A percentile compares a stretch with the other conserved stretches of the same genome.
Evolutionary conservation across 2,329 filamentous ascomycete species (phyloP).

Genomic region (Penicillium decumbens): DNA sequence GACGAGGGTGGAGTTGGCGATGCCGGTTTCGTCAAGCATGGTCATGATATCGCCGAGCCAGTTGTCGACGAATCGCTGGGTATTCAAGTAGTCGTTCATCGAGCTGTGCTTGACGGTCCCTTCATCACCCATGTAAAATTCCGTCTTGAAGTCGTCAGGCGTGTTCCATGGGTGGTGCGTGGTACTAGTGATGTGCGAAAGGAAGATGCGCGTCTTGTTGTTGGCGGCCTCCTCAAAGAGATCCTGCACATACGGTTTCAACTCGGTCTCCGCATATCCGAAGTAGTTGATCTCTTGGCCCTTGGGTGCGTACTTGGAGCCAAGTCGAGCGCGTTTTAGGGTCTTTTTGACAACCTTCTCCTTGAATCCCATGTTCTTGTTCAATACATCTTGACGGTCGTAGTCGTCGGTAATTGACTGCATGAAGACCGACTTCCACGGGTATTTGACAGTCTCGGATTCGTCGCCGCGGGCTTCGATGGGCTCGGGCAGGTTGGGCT

Average conservation of each 20-base stretch:
- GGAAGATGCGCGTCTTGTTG: conserved; percentile 31
- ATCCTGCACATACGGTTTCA: conserved; percentile 36
- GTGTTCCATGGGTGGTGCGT: conserved; percentile 45
- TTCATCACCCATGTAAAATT: conserved; percentile 24
- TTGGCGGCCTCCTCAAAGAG: conserved; percentile 28
- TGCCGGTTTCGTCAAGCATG: conserved; percentile 42
- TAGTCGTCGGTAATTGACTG: conserved; percentile 40
- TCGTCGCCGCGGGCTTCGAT: not conserved
- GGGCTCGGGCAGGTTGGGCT: not conserved
- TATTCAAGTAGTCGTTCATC: conserved; percentile 45
- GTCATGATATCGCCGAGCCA: conserved; percentile 44
- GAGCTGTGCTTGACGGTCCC: conserved; percentile 29
- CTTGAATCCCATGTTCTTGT: conserved; percentile 36
- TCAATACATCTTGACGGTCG: conserved; percentile 35
- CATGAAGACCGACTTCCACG: conserved; percentile 37
- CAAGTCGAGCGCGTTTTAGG: conserved; percentile 18
- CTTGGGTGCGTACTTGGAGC: conserved; percentile 31
- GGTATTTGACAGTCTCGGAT: conserved; percentile 15
- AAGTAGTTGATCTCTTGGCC: conserved; percentile 44
- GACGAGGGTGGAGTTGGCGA: conserved; percentile 45
- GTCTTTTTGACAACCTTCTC: conserved; percentile 27
- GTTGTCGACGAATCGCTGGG: conserved; percentile 42
- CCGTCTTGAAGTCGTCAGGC: conserved; percentile 30
- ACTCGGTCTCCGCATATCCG: conserved; percentile 41
- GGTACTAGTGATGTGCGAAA: conserved; percentile 34